Evolutionary conservation across 2,329 filamentous ascomycete genomes (phyloP), one percentile per base, ranked within the genome.

Genomic region (Xylaria sp.): DNA sequence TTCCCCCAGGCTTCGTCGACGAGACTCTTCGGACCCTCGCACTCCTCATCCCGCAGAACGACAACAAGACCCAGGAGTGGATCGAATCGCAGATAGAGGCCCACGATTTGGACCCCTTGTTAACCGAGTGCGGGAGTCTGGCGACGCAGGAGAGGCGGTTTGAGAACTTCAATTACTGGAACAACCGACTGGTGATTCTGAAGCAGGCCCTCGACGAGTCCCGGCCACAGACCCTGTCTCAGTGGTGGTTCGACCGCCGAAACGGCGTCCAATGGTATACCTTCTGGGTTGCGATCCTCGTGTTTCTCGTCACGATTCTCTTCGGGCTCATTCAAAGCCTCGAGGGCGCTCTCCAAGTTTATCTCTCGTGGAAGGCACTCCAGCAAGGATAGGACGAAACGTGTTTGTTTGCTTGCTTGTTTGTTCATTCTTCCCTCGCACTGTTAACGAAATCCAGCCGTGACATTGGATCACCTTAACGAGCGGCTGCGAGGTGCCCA

Each of bases 181-280:
- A 77, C 27, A 81, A 85, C 47, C 76, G 79, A 0, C 71, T 85
- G 0, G 74, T 81, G 0, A 77, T 80, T 0, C 67, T 84, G 2
- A 82, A 83, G 71, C 77, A 82, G 58, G 74, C 72, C 17, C 81
- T 80, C 51, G 77, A 84, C 67, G 75, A 83, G 65, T 66, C 79
- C 4, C 65, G 74, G 54, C 76, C 80, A 7, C 70, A 70, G 31
- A 78, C 73, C 0, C 42, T 83, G 0, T 73, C 72, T 0, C 78
- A 83, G 51, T 82, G 78, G 79, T 84, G 82, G 81, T 71, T 77
- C 58, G 81, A 83, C 63, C 67, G 78, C 3, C 68, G 82, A 1
- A 80, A 81, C 33, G 75, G 78, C 0, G 77, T 79, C 0, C 81
- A 84, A 56, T 83, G 81, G 80, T 83, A 79, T 54, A 82, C 79